Percentiles rank a stretch among this genome's conserved stretches.
phyloP scores from a whole-genome alignment of 305 asterid genomes.

The Fraxinus platypoda region DNA sequence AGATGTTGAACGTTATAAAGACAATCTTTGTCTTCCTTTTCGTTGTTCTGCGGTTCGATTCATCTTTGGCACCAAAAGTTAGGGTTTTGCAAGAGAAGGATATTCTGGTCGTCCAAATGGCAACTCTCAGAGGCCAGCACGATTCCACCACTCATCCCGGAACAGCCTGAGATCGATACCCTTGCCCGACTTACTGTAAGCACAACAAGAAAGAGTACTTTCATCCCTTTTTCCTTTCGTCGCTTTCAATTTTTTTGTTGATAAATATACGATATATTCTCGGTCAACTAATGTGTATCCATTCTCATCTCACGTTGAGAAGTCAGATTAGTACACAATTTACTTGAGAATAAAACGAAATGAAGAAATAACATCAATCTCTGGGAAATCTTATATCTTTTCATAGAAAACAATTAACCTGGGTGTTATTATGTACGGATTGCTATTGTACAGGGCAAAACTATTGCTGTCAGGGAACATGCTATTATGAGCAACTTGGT shows the following conservation, averaged over 20 bases:
- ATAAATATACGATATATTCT: background rate
- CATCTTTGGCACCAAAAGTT: slow-evolving; percentile 3
- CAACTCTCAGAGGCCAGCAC: slow-evolving; percentile 53
- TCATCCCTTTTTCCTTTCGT: background rate
- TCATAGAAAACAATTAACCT: background rate
- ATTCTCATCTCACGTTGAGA: background rate
- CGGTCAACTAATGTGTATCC: background rate
- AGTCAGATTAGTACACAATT: background rate
- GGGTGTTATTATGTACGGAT: background rate
- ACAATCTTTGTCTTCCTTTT: background rate
- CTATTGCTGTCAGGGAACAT: background rate
- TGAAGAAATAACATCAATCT: background rate
- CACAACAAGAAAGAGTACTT: slow-evolving; percentile 59
- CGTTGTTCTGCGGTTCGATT: background rate
- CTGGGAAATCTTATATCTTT: background rate
- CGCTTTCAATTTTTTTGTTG: background rate
- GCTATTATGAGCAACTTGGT: background rate
- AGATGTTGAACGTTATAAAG: background rate
- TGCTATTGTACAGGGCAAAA: background rate
- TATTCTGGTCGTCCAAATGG: slow-evolving; percentile 31
- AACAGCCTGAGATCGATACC: slow-evolving; percentile 41
- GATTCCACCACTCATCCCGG: slow-evolving; percentile 28
- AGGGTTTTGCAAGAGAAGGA: slow-evolving; percentile 34
- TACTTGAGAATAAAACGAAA: background rate
- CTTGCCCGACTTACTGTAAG: slow-evolving; percentile 69